A percentile compares a stretch with the other conserved stretches of the same genome.
phyloP scores from a whole-genome alignment of 441 rosid genomes.

The Mallotus repandus region DNA sequence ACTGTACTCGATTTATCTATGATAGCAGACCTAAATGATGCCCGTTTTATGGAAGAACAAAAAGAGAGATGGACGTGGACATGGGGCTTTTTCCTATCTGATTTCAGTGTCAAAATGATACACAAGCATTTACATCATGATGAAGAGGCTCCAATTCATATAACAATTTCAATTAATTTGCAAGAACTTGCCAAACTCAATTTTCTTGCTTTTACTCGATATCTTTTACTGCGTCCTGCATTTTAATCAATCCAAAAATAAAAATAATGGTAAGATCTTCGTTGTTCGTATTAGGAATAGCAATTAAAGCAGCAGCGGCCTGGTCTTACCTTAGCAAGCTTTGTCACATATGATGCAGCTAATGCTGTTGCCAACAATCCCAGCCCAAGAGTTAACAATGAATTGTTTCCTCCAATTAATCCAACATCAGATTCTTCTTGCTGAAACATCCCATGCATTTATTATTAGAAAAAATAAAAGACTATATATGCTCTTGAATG shows the following conservation, averaged over 20 bases:
- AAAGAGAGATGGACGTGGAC: not conserved
- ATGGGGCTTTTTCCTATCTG: constrained; percentile 5
- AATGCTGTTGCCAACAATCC: constrained; percentile 80
- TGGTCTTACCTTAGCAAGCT: constrained; percentile 75
- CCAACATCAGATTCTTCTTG: constrained; percentile 86
- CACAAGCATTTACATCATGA: constrained; percentile 25
- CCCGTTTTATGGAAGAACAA: not conserved
- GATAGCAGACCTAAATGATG: not conserved
- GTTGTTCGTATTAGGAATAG: too few species aligned
- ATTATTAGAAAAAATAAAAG: not conserved
- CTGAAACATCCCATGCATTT: constrained; percentile 39
- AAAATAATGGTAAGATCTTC: not conserved
- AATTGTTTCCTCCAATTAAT: constrained; percentile 72
- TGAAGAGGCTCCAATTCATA: not conserved
- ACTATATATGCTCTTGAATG: not conserved
- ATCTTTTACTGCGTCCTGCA: constrained; percentile 88
- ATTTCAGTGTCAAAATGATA: constrained; percentile 7
- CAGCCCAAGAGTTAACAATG: constrained; percentile 72
- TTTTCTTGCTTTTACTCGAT: constrained; percentile 43
- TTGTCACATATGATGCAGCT: constrained; percentile 83
- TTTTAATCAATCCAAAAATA: not conserved
- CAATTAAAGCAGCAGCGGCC: not conserved
- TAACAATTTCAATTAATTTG: constrained; percentile 24
- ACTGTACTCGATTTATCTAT: not conserved
- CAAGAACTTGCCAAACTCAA: not conserved